A percentile compares a stretch with the other conserved stretches of the same genome.
phyloP scores from a whole-genome alignment of 2,329 filamentous ascomycete species.

The Curvularia sp. region DNA sequence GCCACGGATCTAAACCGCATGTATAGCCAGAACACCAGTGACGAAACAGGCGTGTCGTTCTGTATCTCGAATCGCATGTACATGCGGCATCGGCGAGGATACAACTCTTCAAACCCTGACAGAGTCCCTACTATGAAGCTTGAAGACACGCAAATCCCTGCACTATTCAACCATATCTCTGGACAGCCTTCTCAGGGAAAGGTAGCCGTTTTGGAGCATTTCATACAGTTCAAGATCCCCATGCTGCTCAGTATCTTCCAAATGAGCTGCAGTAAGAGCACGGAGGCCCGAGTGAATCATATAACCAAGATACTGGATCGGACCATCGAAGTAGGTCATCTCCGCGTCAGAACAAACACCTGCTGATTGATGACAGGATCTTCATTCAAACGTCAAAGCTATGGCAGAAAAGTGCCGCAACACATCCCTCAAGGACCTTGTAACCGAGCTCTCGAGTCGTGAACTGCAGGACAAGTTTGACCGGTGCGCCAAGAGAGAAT shows the following conservation, averaged over 20 bases:
- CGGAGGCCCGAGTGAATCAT: constrained; percentile 21
- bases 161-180: constrained; percentile 20
- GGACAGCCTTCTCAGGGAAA: constrained; percentile 22
- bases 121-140: constrained; percentile 15
- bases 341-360: not conserved
- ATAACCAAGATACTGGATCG: constrained; percentile 19
- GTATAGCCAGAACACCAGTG: constrained; percentile 21
- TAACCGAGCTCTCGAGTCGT: not conserved
- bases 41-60: constrained; percentile 18
- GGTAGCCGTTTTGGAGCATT: constrained; percentile 12
- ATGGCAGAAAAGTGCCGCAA: not conserved
- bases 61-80: constrained; percentile 33
- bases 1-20: constrained; percentile 8
- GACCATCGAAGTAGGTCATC: constrained; percentile 11
- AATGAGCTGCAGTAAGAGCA: constrained; percentile 28
- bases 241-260: constrained; percentile 25
- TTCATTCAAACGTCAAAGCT: not conserved
- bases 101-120: not conserved
- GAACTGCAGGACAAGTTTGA: constrained; percentile 9
- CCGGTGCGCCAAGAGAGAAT: constrained; percentile 3
- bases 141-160: constrained; percentile 27
- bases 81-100: constrained; percentile 21
- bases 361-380: constrained; percentile 2
- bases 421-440: not conserved
- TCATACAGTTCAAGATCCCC: constrained; percentile 1